Percentiles rank a stretch among this genome's conserved stretches.
Evolutionary conservation across 2,329 filamentous ascomycete genomes (phyloP).

Genomic region (Furcasterigmium sp.): DNA sequence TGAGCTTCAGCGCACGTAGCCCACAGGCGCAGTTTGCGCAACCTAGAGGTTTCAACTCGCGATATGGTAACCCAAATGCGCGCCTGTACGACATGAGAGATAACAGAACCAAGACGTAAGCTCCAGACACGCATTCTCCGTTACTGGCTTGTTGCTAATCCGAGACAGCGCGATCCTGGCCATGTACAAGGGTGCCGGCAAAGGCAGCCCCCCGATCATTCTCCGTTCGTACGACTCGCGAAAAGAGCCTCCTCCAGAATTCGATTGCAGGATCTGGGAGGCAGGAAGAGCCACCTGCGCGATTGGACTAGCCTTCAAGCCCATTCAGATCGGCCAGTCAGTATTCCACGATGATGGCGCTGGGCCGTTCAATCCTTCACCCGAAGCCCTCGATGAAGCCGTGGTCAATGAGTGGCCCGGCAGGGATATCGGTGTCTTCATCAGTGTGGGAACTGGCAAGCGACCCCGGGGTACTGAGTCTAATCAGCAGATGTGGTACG

Average conservation of each 20-base stretch:
- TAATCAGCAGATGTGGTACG: constrained; percentile 81
- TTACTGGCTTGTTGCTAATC: neutral
- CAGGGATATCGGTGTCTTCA: constrained; percentile 83
- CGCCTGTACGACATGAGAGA: constrained; percentile 83
- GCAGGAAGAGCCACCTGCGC: constrained; percentile 91
- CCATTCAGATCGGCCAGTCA: constrained; percentile 88
- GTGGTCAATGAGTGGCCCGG: constrained; percentile 92
- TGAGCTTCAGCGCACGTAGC: constrained; percentile 71
- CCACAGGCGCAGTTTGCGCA: constrained; percentile 50
- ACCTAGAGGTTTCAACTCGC: constrained; percentile 43
- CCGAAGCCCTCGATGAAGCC: constrained; percentile 83
- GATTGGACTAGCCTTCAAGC: constrained; percentile 91
- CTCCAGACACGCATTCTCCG: constrained; percentile 7
- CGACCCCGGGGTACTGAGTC: constrained; percentile 61
- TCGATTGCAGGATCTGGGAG: constrained; percentile 95
- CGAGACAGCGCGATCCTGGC: constrained; percentile 78
- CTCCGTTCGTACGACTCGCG: constrained; percentile 93
- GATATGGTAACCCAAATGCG: constrained; percentile 79
- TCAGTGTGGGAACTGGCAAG: constrained; percentile 93
- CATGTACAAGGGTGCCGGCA: constrained; percentile 77
- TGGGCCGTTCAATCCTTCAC: constrained; percentile 87
- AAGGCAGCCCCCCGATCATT: constrained; percentile 62
- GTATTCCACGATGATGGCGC: constrained; percentile 89
- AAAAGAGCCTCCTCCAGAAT: constrained; percentile 84
- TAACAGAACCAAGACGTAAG: constrained; percentile 79